Percentiles rank a stretch among this genome's conserved stretches.
Evolutionary conservation across 164 flowering plant species (phyloP).

Genomic region (Stephania cephalantha): DNA sequence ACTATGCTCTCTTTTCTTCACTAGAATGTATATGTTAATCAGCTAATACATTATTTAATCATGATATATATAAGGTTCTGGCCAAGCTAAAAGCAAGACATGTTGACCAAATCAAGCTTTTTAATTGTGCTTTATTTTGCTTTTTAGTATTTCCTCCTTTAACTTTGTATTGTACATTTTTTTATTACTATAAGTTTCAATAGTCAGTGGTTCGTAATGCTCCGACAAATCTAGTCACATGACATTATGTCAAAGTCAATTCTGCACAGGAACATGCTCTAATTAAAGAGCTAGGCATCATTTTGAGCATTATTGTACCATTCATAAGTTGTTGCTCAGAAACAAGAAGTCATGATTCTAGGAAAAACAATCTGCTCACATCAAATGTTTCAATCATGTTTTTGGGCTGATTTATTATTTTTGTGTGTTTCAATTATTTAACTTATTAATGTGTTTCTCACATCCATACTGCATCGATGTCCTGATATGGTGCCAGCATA

Average conservation of each 20-base stretch:
- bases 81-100: background rate
- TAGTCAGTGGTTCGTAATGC: background rate
- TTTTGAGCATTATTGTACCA: background rate
- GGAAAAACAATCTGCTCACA: background rate
- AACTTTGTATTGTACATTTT: background rate
- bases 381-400: background rate
- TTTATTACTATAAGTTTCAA: background rate
- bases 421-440: background rate
- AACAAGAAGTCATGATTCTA: background rate
- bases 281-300: background rate
- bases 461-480: background rate
- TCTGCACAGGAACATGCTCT: background rate
- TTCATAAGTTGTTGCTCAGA: background rate
- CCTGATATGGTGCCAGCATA: background rate
- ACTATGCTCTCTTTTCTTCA: background rate
- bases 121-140: background rate
- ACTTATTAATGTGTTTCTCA: background rate
- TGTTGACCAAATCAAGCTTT: background rate
- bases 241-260: background rate
- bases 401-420: background rate
- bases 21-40: background rate
- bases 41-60: background rate
- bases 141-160: background rate
- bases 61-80: background rate
- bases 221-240: background rate